phyloP scores from a whole-genome alignment of 306 rosid genomes.

The Cucumis sativus region Cucumber_9930_V3 NC_026656.2:11970001-11970500 shows the following conservation, averaged over 20 bases:
- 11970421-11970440: too few species aligned
- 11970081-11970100: neutral
- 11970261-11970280: neutral
- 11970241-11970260: neutral
- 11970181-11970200: neutral
- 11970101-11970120: neutral
- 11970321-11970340: too few species aligned
- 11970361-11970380: too few species aligned
- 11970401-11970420: too few species aligned
- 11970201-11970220: too few species aligned
- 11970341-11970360: too few species aligned
- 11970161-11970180: neutral
- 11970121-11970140: neutral
- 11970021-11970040: neutral
- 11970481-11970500: too few species aligned
- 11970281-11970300: neutral
- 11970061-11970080: neutral
- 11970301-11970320: too few species aligned
- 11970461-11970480: too few species aligned
- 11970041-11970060: neutral
- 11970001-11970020: neutral
- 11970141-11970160: neutral
- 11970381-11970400: too few species aligned
- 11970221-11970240: neutral
- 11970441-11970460: too few species aligned